Evolutionary conservation across 1,139 yeast genomes (phyloP).

Genomic region (Yamadazyma mexicana): DNA sequence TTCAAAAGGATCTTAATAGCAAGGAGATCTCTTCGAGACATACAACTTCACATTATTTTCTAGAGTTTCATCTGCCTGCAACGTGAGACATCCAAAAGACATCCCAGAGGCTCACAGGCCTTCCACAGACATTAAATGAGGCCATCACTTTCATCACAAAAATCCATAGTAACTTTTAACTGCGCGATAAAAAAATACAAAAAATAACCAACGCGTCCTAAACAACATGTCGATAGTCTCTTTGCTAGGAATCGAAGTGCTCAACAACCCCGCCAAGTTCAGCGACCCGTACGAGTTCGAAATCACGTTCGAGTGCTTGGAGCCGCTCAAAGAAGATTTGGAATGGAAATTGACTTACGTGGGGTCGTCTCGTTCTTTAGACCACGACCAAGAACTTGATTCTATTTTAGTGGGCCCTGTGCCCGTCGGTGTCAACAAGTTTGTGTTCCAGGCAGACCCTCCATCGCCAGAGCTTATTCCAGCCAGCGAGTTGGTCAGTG

Average conservation of each 20-base stretch:
- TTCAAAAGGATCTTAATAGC: no score
- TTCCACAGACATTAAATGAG: no score
- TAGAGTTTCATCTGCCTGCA: no score
- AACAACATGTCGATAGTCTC: constrained; percentile 86
- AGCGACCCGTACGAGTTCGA: constrained; percentile 94
- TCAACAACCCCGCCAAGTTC: constrained; percentile 94
- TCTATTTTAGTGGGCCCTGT: constrained; percentile 96
- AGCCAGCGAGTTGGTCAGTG: constrained; percentile 90
- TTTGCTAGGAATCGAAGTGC: constrained; percentile 83
- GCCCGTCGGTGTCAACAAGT: constrained; percentile 95
- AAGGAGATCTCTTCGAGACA: no score
- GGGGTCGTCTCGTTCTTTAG: constrained; percentile 89
- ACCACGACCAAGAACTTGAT: constrained; percentile 95
- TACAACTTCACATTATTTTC: no score
- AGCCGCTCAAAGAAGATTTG: constrained; percentile 86
- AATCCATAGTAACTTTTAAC: no score
- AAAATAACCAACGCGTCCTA: constrained; percentile 5
- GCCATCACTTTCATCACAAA: no score
- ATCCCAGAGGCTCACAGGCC: no score
- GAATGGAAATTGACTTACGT: constrained; percentile 98
- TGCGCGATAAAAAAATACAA: neutral
- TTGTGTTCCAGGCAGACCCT: constrained; percentile 91
- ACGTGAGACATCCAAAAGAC: no score
- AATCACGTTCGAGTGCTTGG: constrained; percentile 94
- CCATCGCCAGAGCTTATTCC: constrained; percentile 96